phyloP scores from a whole-genome alignment of 2,329 filamentous ascomycete genomes.

The Hyphodiscus sp. region DNA sequence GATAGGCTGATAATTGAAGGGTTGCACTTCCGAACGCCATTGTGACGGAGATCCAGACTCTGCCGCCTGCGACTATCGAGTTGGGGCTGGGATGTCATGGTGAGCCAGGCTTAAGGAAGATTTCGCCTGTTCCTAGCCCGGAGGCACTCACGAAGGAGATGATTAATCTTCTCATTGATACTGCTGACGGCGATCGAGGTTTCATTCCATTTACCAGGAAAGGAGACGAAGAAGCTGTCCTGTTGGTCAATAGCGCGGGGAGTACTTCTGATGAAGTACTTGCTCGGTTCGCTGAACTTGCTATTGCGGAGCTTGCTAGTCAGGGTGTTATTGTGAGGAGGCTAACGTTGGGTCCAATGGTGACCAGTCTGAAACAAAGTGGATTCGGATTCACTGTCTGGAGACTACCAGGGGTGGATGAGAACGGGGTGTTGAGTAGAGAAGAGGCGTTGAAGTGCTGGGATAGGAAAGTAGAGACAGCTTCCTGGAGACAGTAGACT shows the following conservation, averaged over 20 bases:
- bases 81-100: conserved; percentile 46
- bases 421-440: conserved; percentile 13
- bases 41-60: conserved; percentile 20
- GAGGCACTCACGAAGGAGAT: conserved; percentile 19
- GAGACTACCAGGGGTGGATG: conserved; percentile 15
- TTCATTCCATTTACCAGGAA: conserved; percentile 20
- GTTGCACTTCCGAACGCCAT: conserved; percentile 23
- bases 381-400: conserved; percentile 24
- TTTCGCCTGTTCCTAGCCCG: conserved; percentile 20
- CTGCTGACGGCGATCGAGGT: conserved; percentile 16
- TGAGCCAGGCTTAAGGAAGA: conserved; percentile 34
- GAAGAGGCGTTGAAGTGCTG: conserved; percentile 19
- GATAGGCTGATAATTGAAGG: conserved; percentile 7
- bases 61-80: conserved; percentile 29
- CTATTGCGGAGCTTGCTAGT: conserved; percentile 18
- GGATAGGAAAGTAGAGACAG: conserved; percentile 21
- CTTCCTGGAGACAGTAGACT: conserved; percentile 22
- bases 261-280: conserved; percentile 24
- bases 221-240: conserved; percentile 17
- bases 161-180: conserved; percentile 20
- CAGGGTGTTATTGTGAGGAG: conserved; percentile 16
- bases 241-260: conserved; percentile 21
- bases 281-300: conserved; percentile 22
- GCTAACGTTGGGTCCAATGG: conserved; percentile 22
- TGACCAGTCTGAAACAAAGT: conserved; percentile 26